Base-by-base conservation (phyloP, 2,329 filamentous ascomycete genomes). In the Chaetomium globosum region DNA sequence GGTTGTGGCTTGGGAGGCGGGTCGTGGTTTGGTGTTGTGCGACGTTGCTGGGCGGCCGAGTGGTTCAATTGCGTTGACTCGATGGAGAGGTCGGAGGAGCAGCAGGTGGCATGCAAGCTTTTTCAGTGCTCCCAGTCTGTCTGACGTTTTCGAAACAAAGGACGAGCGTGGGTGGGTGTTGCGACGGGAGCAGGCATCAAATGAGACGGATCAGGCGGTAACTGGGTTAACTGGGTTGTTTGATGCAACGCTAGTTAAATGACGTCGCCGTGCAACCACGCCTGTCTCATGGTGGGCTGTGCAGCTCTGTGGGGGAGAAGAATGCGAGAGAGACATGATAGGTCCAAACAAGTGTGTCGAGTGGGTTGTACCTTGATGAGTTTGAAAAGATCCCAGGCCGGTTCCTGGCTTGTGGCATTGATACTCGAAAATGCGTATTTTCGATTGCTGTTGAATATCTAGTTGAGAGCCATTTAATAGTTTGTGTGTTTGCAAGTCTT, bases 191-290 rank as follows among this genome's bases (percentile, higher is more conserved):
- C 30, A 48, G 36, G 48, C 21, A 46, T 43, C 39, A 23, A 56
- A 39, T 39, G 26, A 56, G 49, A 62, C 21, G 54, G 61, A 59
- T 57, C 49, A 28, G 51, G 56, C 56, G 43, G 30, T 31, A 26
- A 36, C 36, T 62, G 46, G 21, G 46, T 21, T 48, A 12, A 48
- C n/a, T 48, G 46, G 54, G 36, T 28, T 46, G 31, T 59, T 59
- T 62, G 56, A 59, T 66, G 60, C 59, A 55, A 59, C 55, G 33
- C 23, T 28, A 33, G 28, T 6, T 23, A 55, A 63, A 66, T 66
- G 64, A 66, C 64, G 64, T 66, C 64, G 64, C 59, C 52, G 61
- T 63, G 64, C 59, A 57, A 63, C 48, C 48, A 53, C 28, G 13
- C 19, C 28, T 55, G 33, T 36, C 26, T 30, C 16, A n/a, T 21